Conservation (phyloP, 495 filamentous ascomycete genomes). For the Neurospora cerealis region DNA sequence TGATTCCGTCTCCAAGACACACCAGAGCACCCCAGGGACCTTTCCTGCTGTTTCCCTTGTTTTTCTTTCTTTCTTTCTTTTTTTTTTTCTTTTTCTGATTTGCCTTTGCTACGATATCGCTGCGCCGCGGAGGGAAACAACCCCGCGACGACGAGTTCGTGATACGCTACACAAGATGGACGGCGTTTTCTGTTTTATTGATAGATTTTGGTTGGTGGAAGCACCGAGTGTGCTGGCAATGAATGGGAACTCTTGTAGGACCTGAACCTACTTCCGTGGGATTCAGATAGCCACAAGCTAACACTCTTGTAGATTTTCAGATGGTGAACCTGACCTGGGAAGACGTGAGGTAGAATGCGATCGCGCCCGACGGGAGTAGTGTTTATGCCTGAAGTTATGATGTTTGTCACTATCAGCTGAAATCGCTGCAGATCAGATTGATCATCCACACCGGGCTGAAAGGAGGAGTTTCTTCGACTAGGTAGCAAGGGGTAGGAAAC, state of each 20-base stretch:
- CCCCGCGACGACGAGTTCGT: neutral
- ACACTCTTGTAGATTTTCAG: neutral
- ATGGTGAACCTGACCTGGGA: neutral
- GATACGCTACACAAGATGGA: neutral
- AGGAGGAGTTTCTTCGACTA: neutral
- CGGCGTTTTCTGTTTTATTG: neutral
- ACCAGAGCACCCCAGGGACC: neutral
- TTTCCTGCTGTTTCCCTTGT: neutral
- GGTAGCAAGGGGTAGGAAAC: neutral
- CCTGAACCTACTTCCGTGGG: neutral
- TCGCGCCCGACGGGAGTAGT: neutral
- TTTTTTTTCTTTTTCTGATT: neutral
- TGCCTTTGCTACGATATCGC: neutral
- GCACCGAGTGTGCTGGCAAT: neutral
- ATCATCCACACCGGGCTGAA: neutral
- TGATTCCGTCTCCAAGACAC: neutral
- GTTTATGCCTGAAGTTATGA: neutral
- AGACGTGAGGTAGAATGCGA: neutral
- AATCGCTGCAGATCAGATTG: neutral
- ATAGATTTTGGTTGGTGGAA: neutral
- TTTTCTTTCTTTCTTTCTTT: neutral
- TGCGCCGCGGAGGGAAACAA: neutral
- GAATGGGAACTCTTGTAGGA: neutral
- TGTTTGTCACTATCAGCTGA: neutral
- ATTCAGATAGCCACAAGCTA: neutral